Conservation (phyloP, 2,329 filamentous ascomycete species). For the Apiospora sp. region DNA sequence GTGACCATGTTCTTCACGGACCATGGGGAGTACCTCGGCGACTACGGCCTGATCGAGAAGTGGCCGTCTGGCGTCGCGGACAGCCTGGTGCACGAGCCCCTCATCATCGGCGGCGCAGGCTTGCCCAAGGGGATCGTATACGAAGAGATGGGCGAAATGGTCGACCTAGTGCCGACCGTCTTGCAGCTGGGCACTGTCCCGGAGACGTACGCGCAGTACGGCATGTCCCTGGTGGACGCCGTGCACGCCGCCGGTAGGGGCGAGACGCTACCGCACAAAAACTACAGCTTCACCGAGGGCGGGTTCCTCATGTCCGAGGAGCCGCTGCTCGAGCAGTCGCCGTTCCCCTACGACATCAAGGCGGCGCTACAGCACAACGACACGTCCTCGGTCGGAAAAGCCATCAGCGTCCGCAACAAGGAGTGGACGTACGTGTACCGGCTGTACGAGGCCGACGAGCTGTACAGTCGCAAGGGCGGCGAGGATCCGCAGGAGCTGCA, state of each 20-base stretch:
- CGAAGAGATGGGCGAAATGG: conserved; percentile 53
- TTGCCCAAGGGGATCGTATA: too few species aligned
- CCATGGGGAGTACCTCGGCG: conserved; percentile 55
- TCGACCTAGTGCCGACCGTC: conserved; percentile 53
- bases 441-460: conserved; percentile 52
- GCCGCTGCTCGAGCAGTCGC: conserved; percentile 51
- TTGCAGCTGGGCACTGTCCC: conserved; percentile 44
- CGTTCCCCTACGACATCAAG: conserved; percentile 56
- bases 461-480: conserved; percentile 50
- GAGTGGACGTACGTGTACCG: conserved; percentile 53
- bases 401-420: conserved; percentile 45
- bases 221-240: conserved; percentile 43
- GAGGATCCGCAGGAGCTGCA: conserved; percentile 47
- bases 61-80: conserved; percentile 54
- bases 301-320: conserved; percentile 53
- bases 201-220: conserved; percentile 51
- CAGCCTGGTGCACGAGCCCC: conserved; percentile 50
- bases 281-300: conserved; percentile 53
- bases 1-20: conserved; percentile 54
- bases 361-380: conserved; percentile 53
- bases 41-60: conserved; percentile 56
- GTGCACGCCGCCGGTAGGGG: conserved; percentile 36
- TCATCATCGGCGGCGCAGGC: conserved; percentile 43
- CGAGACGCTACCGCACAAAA: conserved; percentile 41
- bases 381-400: conserved; percentile 46